Conservation (phyloP, 305 asterid species). For the Plantago rigida region DNA sequence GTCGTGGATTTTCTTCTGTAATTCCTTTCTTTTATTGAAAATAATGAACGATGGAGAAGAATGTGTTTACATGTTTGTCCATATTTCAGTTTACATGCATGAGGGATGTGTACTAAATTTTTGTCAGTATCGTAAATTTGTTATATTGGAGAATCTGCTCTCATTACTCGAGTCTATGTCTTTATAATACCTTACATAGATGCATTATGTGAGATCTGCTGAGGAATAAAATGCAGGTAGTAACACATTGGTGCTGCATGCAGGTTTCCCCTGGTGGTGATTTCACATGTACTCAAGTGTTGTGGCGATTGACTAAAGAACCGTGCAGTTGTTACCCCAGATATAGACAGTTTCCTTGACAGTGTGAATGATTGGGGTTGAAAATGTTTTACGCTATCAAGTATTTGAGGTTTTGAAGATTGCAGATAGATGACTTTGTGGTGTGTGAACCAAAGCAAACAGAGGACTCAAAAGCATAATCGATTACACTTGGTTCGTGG, state of each 20-base stretch:
- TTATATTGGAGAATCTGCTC: not conserved
- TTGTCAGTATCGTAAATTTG: too few species aligned
- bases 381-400: not conserved
- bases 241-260: slow-evolving; percentile 22
- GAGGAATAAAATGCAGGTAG: slow-evolving; percentile 18
- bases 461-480: not conserved
- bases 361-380: slow-evolving; percentile 24
- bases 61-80: too few species aligned
- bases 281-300: slow-evolving; percentile 32
- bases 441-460: not conserved
- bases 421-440: slow-evolving; percentile 6
- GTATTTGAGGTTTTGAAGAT: slow-evolving; percentile 9
- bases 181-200: too few species aligned
- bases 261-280: slow-evolving; percentile 58
- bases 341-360: slow-evolving; percentile 37
- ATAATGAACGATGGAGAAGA: not conserved
- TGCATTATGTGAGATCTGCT: not conserved
- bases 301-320: slow-evolving; percentile 34
- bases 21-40: not conserved
- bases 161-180: too few species aligned
- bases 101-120: too few species aligned
- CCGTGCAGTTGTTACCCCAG: slow-evolving; percentile 44
- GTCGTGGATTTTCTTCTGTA: not conserved
- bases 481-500: too few species aligned
- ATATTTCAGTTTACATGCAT: too few species aligned